A percentile compares a stretch with the other conserved stretches of the same genome.
These are phyloP conservation scores for Vitis riparia DNA, from an alignment of 164 flowering plant genomes.

Conservation along the genomic window DNA sequence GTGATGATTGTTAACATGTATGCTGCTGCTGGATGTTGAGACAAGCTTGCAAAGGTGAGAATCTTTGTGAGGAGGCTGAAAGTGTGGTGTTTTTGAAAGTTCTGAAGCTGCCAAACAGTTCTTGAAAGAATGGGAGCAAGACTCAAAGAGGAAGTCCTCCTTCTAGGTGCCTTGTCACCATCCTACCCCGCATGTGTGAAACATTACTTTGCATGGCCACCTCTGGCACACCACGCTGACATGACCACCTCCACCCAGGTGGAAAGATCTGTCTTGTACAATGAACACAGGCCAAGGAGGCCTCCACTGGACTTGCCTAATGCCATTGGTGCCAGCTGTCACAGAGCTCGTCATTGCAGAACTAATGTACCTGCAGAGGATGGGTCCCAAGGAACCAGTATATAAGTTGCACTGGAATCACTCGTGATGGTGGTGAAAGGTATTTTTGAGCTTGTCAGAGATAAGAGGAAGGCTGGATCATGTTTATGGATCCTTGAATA, in stretches of 20 bases:
- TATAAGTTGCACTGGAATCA: constrained; percentile 87
- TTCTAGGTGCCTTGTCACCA: too few relatives aligned
- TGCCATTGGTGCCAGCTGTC: constrained; percentile 94
- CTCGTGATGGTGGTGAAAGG: constrained; percentile 91
- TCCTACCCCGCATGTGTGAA: too few relatives aligned
- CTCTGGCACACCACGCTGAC: too few relatives aligned
- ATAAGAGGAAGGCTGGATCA: too few relatives aligned
- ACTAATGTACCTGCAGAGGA: constrained; percentile 74
- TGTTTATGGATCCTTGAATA: background rate
- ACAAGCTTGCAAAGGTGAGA: constrained; percentile 49
- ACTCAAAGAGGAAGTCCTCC: too few relatives aligned
- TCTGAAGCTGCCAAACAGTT: too few relatives aligned
- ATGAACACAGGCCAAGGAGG: constrained; percentile 65
- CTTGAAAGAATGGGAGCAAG: too few relatives aligned
- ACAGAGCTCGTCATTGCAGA: constrained; percentile 87
- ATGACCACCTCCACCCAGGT: constrained; percentile 28
- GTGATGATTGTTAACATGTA: constrained; percentile 61
- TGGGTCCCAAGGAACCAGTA: constrained; percentile 76
- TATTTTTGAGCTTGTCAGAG: too few relatives aligned
- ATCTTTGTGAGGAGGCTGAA: constrained; percentile 37
- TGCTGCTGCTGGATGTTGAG: constrained; percentile 54
- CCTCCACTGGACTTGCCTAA: constrained; percentile 93
- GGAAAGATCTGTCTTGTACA: constrained; percentile 74
- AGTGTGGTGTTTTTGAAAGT: too few relatives aligned
- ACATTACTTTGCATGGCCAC: too few relatives aligned